phyloP scores from a whole-genome alignment of 1,139 yeast genomes.

The Pichia cactophila region DNA sequence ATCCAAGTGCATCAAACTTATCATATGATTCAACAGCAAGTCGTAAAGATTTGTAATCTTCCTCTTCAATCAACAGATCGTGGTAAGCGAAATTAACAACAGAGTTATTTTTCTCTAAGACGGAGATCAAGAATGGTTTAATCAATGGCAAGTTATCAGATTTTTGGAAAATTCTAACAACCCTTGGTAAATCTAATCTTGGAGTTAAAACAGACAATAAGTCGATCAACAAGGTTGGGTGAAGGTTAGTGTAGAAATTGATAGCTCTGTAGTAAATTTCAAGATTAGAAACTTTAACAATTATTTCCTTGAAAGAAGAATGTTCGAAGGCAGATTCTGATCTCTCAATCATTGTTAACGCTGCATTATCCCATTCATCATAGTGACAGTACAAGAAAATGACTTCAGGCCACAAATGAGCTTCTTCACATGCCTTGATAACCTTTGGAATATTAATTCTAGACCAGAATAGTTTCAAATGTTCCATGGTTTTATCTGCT shows the following conservation, averaged over 20 bases:
- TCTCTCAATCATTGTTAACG: conserved; percentile 94
- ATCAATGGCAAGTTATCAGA: conserved; percentile 94
- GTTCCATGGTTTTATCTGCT: conserved; percentile 92
- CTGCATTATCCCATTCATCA: conserved; percentile 99
- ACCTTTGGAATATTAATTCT: conserved; percentile 97
- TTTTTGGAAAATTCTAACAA: conserved; percentile 88
- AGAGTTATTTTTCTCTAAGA: conserved; percentile 81
- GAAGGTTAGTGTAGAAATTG: conserved; percentile 86
- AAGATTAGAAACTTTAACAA: conserved; percentile 90
- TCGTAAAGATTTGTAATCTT: conserved; percentile 83
- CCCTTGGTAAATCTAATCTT: conserved; percentile 89
- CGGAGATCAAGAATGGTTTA: conserved; percentile 89
- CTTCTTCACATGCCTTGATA: conserved; percentile 84
- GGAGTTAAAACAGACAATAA: conserved; percentile 80
- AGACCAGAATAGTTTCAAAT: conserved; percentile 95
- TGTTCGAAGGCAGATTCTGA: conserved; percentile 94
- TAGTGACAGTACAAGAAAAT: conserved; percentile 95
- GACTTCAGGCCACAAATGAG: conserved; percentile 94
- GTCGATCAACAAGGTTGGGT: conserved; percentile 86
- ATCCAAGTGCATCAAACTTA: conserved; percentile 83
- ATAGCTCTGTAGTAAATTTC: conserved; percentile 97
- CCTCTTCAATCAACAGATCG: conserved; percentile 91
- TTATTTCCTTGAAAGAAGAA: conserved; percentile 83
- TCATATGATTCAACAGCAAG: conserved; percentile 85
- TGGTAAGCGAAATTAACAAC: conserved; percentile 94